Evolutionary conservation across 2,329 filamentous ascomycete genomes (phyloP), one percentile per base, ranked within the genome.

Genomic region (Apiospora saccharicola): DNA sequence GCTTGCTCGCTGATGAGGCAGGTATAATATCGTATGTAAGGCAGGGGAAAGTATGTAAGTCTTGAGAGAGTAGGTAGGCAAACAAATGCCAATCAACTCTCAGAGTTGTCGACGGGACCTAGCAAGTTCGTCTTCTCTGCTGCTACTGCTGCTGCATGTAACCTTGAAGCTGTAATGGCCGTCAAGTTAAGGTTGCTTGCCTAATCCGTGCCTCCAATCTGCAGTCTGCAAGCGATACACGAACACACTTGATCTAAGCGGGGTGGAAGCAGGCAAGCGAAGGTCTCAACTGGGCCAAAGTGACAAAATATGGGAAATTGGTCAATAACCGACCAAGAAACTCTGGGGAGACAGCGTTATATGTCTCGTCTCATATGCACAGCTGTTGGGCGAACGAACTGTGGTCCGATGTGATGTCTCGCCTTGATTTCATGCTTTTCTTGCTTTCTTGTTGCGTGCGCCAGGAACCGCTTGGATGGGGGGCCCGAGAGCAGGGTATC

Each of bases 311-410:
- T 64, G 34, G 4, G 57, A 37, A n/a, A 41, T 64, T 22, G 57
- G 57, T 64, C 34, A n/a, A 64, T 41, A 64, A 37, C n/a, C 14
- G 34, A 41, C 44, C 43, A 49, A 44, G 67, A n/a, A 43, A 46
- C 16, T 37, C 26, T 22, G 67, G 34, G 67, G 7, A 37, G 67
- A 30, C 16, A 46, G 44, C 67, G 67, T 69, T 69, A 69, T 69
- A 69, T 69, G 67, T 69, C 67, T 69, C 34, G 47, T 46, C 57
- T 64, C 57, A 37, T 64, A 37, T 69, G 67, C 67, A 69, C 67
- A n/a, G 67, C n/a, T n/a, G 57, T 14, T 34, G 30, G 34, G 19
- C 34, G n/a, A 37, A n/a, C 26, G n/a, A 37, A n/a, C 26, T 16
- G 26, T 47, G 43, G n/a, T 34, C 16, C 61, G 61, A 41, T 22